These are phyloP conservation scores for Tephrocybe sp. DNA, from an alignment of 768 basidiomycete genomes.

Conservation along the genomic window DNA sequence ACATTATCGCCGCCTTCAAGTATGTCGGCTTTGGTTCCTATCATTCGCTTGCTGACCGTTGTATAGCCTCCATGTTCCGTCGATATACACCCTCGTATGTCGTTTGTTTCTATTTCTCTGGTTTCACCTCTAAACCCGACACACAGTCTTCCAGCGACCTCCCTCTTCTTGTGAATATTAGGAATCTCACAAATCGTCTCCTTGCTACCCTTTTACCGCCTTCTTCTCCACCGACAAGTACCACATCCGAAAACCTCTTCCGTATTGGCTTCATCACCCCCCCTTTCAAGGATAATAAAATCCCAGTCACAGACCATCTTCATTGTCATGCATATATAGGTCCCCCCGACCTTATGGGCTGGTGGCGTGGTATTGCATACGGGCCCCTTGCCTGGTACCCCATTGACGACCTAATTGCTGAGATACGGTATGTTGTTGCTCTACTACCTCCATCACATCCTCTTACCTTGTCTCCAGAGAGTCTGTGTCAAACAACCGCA, in stretches of 20 bases:
- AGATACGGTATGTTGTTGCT: slow-evolving; percentile 58
- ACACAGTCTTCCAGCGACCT: slow-evolving; percentile 70
- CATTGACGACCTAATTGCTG: slow-evolving; percentile 76
- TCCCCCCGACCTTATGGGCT: slow-evolving; percentile 64
- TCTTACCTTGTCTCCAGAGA: slow-evolving; percentile 45
- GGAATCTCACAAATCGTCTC: slow-evolving; percentile 54
- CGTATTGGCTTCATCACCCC: slow-evolving; percentile 78
- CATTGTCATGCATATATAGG: slow-evolving; percentile 73
- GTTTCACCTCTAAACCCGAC: slow-evolving; percentile 7
- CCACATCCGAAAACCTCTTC: slow-evolving; percentile 39
- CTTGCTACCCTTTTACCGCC: slow-evolving; percentile 44
- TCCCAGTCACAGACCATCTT: slow-evolving; percentile 77
- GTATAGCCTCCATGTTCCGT: slow-evolving; percentile 71
- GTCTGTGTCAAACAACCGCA: slow-evolving; percentile 76
- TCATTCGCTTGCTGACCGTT: slow-evolving; percentile 2
- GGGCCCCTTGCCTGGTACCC: slow-evolving; percentile 71
- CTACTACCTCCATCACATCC: background rate
- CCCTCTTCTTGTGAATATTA: slow-evolving; percentile 63
- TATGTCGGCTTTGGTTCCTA: slow-evolving; percentile 28
- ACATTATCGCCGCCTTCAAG: slow-evolving; percentile 78
- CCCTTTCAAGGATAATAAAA: slow-evolving; percentile 74
- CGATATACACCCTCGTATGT: slow-evolving; percentile 70
- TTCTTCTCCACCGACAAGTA: slow-evolving; percentile 32
- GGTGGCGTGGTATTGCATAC: slow-evolving; percentile 71
- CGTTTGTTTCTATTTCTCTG: slow-evolving; percentile 2